Percentiles rank a stretch among this genome's conserved stretches.
phyloP scores from a whole-genome alignment of 2,329 filamentous ascomycete genomes.

The Talaromyces sp. region DNA sequence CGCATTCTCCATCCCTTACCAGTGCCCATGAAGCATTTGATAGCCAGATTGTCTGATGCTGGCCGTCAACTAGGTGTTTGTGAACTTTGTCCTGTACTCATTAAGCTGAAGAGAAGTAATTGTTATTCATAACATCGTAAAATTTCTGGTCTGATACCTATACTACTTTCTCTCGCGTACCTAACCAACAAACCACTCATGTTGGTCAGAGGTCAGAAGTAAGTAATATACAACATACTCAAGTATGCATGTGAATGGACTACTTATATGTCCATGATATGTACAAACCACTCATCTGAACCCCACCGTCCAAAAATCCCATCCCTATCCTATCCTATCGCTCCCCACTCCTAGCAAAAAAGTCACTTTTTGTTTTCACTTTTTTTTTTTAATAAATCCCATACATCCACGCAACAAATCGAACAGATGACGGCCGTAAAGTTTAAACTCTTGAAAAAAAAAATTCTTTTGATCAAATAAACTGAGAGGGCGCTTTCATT shows the following conservation, averaged over 20 bases:
- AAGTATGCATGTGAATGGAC: not conserved
- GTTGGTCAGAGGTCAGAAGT: not conserved
- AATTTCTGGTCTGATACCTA: not conserved
- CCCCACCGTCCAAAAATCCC: not conserved
- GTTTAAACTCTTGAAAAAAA: not conserved
- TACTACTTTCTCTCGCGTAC: not conserved
- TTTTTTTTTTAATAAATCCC: not conserved
- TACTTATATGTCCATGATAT: not conserved
- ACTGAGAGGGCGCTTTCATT: not conserved
- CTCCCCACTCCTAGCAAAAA: not conserved
- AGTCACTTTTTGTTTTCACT: not conserved
- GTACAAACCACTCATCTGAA: not conserved
- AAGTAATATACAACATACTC: not conserved
- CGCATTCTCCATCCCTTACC: not conserved
- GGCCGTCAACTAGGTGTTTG: too few relatives aligned
- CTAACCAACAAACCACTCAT: not conserved
- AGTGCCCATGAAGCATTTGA: not conserved
- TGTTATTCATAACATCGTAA: not conserved
- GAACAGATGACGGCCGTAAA: not conserved
- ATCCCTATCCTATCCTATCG: not conserved
- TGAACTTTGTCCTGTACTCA: too few relatives aligned
- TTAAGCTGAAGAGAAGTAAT: not conserved
- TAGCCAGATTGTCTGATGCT: not conserved
- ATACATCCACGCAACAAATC: not conserved
- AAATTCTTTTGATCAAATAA: not conserved